Evolutionary conservation across 2,329 filamentous ascomycete species (phyloP), one percentile per base, ranked within the genome.

Genomic region (Colletotrichum sp.): DNA sequence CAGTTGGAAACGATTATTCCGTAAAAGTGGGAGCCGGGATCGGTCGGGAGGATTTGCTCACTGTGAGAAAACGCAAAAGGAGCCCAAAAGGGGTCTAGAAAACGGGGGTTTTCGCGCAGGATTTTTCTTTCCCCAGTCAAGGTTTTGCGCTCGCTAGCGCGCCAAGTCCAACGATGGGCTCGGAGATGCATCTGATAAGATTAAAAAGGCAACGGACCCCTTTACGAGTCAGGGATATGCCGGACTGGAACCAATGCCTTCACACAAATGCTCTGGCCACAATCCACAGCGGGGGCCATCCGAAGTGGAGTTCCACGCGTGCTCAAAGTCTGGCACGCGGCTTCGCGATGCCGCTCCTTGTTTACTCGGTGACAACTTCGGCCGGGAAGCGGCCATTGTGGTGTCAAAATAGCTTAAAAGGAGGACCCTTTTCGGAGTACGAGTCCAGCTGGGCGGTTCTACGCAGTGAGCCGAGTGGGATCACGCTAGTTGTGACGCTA

Each of bases 171-270:
- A 52, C 36, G 64, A 73, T 68, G 34, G 27, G 16, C 36, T 69
- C 39, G 32, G 64, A 73, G 64, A 39, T 64, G 48, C 74, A 76
- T 76, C 74, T 76, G 74, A 76, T 76, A 76, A 76, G 74, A 76
- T 74, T 68, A 72, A 52, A 36, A 27, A 28, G 57, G 70, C n/a
- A 59, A 27, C 13, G 11, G 59, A 27, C 59, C 59, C 44, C 59
- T 13, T 30, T 66, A 15, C 59, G 74, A 76, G 74, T 65, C 74
- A 73, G 48, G 74, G 73, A 27, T 30, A 15, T 72, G 39, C 63
- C 11, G 34, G 70, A 44, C 39, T 12, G 6, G 13, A 22, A 19
- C 72, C 68, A 71, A 71, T 71, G 34, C 8, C 22, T 65, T 36
- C 30, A 8, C 48, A 30, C 55, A 48, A 30, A 27, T 9, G 48